phyloP scores from a whole-genome alignment of 2,329 filamentous ascomycete genomes.

The Emergomyces orientalis region DNA sequence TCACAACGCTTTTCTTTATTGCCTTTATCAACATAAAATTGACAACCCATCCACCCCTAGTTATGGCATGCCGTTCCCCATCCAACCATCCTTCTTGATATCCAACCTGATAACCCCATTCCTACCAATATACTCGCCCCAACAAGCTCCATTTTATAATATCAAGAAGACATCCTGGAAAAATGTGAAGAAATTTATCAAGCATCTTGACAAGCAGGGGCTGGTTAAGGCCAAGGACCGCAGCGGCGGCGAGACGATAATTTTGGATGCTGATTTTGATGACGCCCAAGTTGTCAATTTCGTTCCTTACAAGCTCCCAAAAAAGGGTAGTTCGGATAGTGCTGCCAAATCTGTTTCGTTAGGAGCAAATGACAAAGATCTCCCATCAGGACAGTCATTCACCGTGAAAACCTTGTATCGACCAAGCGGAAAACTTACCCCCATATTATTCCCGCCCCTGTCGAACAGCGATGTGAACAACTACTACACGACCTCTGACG shows the following conservation, averaged over 20 bases:
- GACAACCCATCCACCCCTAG: constrained; percentile 44
- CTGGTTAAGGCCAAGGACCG: constrained; percentile 58
- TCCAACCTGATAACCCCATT: constrained; percentile 57
- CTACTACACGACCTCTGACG: constrained; percentile 52
- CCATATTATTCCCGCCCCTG: constrained; percentile 42
- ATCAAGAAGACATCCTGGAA: constrained; percentile 66
- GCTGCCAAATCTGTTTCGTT: constrained; percentile 18
- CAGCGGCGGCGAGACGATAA: constrained; percentile 54
- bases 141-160: constrained; percentile 49
- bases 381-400: constrained; percentile 36
- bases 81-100: constrained; percentile 55
- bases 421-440: constrained; percentile 49
- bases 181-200: constrained; percentile 61
- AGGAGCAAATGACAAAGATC: constrained; percentile 26
- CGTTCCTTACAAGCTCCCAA: constrained; percentile 53
- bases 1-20: constrained; percentile 54
- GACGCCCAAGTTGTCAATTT: constrained; percentile 47
- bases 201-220: constrained; percentile 53
- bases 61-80: constrained; percentile 51
- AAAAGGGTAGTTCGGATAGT: constrained; percentile 31
- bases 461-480: constrained; percentile 43
- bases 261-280: constrained; percentile 56
- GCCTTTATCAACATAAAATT: constrained; percentile 51
- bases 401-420: constrained; percentile 46
- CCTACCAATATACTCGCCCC: constrained; percentile 49